Evolutionary conservation across 2,329 filamentous ascomycete species (phyloP).

Genomic region (Aspergillus thermomutatus): DNA sequence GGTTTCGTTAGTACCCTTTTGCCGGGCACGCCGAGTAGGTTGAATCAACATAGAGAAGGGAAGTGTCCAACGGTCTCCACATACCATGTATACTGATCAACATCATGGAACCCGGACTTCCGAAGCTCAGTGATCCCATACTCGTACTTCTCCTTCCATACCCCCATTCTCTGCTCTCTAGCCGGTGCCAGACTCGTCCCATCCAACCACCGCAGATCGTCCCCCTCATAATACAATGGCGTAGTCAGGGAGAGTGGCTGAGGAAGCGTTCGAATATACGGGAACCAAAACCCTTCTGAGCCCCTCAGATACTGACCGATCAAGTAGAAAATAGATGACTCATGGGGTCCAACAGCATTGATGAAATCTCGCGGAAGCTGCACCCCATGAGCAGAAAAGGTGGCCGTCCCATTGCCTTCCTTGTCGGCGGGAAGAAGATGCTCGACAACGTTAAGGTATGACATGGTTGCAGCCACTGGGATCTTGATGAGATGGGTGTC

Average conservation of each 20-base stretch:
- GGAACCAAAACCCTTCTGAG: conserved; percentile 60
- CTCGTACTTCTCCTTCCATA: conserved; percentile 39
- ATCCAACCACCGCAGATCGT: conserved; percentile 53
- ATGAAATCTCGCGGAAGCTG: conserved; percentile 53
- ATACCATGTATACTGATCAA: conserved; percentile 39
- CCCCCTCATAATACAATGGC: conserved; percentile 61
- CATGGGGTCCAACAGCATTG: conserved; percentile 51
- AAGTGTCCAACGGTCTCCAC: conserved; percentile 3
- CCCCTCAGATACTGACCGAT: conserved; percentile 64
- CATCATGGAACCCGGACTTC: conserved; percentile 27
- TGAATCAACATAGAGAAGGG: neutral
- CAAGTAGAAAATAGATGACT: conserved; percentile 65
- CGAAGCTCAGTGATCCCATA: conserved; percentile 28
- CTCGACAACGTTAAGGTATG: conserved; percentile 36
- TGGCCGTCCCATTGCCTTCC: neutral
- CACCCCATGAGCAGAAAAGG: conserved; percentile 31
- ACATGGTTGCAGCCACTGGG: conserved; percentile 34
- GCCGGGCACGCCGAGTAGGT: conserved; percentile 4
- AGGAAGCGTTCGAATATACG: conserved; percentile 65
- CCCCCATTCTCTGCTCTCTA: conserved; percentile 29
- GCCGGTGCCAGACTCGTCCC: conserved; percentile 35
- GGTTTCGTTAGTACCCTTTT: neutral
- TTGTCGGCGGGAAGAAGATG: conserved; percentile 7
- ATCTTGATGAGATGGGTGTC: conserved; percentile 36
- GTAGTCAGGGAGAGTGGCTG: conserved; percentile 59